Conservation (phyloP, 768 basidiomycete species). For the Boletus rubropictus region DNA sequence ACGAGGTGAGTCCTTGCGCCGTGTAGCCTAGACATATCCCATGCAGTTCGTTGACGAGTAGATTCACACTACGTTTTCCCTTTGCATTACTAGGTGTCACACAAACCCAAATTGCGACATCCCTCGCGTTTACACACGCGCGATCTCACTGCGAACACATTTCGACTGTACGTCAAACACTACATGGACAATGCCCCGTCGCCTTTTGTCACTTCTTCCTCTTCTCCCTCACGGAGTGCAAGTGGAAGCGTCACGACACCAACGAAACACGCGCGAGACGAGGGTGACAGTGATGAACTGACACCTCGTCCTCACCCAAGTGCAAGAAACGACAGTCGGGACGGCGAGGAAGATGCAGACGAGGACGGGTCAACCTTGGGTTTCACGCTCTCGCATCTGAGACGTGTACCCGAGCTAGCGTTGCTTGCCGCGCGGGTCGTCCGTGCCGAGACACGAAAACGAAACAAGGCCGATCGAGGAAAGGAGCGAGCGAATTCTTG, state of each 20-base stretch:
- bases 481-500: conserved; percentile 21
- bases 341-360: not conserved
- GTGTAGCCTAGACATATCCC: not conserved
- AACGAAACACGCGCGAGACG: conserved; percentile 29
- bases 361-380: conserved; percentile 30
- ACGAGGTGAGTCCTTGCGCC: conserved; percentile 3
- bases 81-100: not conserved
- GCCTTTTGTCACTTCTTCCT: not conserved
- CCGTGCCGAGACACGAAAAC: conserved; percentile 51
- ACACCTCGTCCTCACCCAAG: conserved; percentile 7
- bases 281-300: conserved; percentile 4
- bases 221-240: conserved; percentile 2
- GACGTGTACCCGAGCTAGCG: conserved; percentile 69
- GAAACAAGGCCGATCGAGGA: conserved; percentile 43
- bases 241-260: conserved; percentile 20
- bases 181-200: conserved; percentile 59
- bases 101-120: conserved; percentile 55
- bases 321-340: not conserved
- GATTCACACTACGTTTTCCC: not conserved
- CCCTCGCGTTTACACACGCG: conserved; percentile 61
- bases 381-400: conserved; percentile 69
- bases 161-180: conserved; percentile 72
- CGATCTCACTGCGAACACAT: conserved; percentile 66
- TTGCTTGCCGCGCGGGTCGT: conserved; percentile 62
- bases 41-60: not conserved